Evolutionary conservation across 768 basidiomycete species (phyloP), one percentile per base, ranked within the genome.

Genomic region (Guyanaporus albipodus): DNA sequence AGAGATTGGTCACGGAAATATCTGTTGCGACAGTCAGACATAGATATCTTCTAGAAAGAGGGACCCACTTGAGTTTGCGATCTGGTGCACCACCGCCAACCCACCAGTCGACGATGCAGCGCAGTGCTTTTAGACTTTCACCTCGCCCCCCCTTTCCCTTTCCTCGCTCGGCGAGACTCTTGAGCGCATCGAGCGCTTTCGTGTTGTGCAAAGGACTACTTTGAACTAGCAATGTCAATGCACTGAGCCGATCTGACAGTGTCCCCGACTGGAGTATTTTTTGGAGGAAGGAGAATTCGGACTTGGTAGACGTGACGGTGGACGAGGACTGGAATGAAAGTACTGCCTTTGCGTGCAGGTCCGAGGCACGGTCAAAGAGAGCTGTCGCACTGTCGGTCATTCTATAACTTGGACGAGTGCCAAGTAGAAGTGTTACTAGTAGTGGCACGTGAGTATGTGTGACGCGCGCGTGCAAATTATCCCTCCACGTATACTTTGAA

Each of bases 71-170:
- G 21, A 97, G 76, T 63, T 98, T 98, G 50, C 90, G 73, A 48
- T 77, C 73, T 0, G 92, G 90, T 17, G 83, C 88, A n/a, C 91
- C 91, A 19, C 93, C 94, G 26, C 92, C 93, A 37, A 87, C 79
- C 91, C 93, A 96, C 93, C 95, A 97, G 77, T 98, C 95, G 26
- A 90, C 84, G 48, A 99, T 75, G 51, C 93, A 95, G 34, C 94
- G 76, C 44, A 95, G 62, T 3, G 94, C 93, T 54, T 94, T 92
- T 35, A 96, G 64, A 55, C 87, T 83, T 70, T 97, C 94, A 41
- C 93, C 93, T n/a, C 94, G 76, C 4, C 91, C 90, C 32, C 91
- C 91, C 58, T 90, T 91, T 0, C 83, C 85, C 50, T 85, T 82
- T 0, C 85, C 85, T 28, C 77, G 70, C 60, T 88, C 87, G 1